phyloP scores from a whole-genome alignment of 2,329 filamentous ascomycete species.

The Mollisiaceae sp. region DNA sequence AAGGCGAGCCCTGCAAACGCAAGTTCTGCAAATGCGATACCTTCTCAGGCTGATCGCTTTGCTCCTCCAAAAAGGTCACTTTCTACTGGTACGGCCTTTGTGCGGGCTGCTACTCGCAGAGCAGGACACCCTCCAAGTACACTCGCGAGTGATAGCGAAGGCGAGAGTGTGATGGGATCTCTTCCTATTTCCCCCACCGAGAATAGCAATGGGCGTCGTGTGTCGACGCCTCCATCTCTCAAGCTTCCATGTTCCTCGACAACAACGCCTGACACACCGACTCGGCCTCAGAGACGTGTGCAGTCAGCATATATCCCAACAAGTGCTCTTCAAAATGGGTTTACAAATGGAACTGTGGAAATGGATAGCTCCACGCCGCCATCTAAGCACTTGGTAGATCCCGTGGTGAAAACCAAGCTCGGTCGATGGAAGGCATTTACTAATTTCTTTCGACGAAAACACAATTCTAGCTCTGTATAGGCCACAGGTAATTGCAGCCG shows the following conservation, averaged over 20 bases:
- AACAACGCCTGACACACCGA: constrained; percentile 33
- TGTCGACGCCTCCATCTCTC: constrained; percentile 22
- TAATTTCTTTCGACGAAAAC: constrained; percentile 36
- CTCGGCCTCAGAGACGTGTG: constrained; percentile 28
- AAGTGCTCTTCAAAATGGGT: constrained; percentile 27
- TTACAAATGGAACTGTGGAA: constrained; percentile 15
- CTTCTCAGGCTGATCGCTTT: constrained; percentile 26
- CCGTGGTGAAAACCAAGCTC: constrained; percentile 30
- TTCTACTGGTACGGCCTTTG: constrained; percentile 54
- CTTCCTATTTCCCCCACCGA: constrained; percentile 12
- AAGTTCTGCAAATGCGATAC: constrained; percentile 4
- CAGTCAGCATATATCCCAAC: constrained; percentile 36
- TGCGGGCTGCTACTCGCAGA: constrained; percentile 42
- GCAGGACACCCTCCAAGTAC: constrained; percentile 31
- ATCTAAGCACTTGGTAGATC: constrained; percentile 9
- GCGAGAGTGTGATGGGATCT: constrained; percentile 27
- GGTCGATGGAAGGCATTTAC: constrained; percentile 39
- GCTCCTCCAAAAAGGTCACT: constrained; percentile 48
- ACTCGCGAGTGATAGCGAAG: constrained; percentile 38
- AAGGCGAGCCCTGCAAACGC: constrained; percentile 28
- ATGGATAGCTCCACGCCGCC: constrained; percentile 26
- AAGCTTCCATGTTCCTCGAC: constrained; percentile 22
- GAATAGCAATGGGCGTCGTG: constrained; percentile 14
- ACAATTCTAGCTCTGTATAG: constrained; percentile 1
- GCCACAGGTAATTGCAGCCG: not conserved